Base-by-base conservation (phyloP, 495 filamentous ascomycete genomes). In the Hypoxylon subgilvum region DNA sequence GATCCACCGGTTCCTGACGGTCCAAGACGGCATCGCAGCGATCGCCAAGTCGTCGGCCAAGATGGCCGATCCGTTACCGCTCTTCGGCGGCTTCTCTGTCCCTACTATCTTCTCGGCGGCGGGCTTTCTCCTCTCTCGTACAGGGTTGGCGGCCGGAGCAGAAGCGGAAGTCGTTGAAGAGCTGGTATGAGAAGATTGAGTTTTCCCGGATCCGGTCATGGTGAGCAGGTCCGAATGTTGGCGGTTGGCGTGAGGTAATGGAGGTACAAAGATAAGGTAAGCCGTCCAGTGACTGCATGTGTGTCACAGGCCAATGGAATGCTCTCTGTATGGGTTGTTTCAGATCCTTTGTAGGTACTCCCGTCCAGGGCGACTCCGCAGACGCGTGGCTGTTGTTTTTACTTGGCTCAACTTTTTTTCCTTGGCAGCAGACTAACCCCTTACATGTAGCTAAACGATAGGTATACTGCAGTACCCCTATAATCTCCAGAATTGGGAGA, bases 221-320 rank as follows among this genome's bases (percentile, higher is more conserved):
- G 48, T 52, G 60, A 41, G 22, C 41, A 18, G n/a, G 16, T 35
- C 46, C 52, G 59, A 46, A 52, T 57, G 43, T 38, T n/a, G 58
- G 51, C 58, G 58, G 58, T 44, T 44, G 12, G 34, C 12, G 22
- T 36, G 13, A 13, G 18, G 23, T 18, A 47, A n/a, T 19, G 42
- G 19, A 52, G 16, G 31, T 32, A 40, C 31, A 32, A 52, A 59
- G 13, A 48, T 44, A 12, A 46, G 13, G 16, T 34, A 25, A 12
- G 41, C 47, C 91, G 73, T 90, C 89, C 4, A 85, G 86, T 1
- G 83, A 84, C 27, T 89, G 82, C n/a, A n/a, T n/a, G n/a, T n/a
- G n/a, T n/a, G n/a, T n/a, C n/a, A n/a, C n/a, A 27, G 23, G 23
- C 23, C 23, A 27, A 27, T 27, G 23, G 23, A 27, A 8, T 27